A percentile compares a stretch with the other conserved stretches of the same genome.
phyloP scores from a whole-genome alignment of 2,329 filamentous ascomycete species.

The Aspergillus eucalypticola region DNA sequence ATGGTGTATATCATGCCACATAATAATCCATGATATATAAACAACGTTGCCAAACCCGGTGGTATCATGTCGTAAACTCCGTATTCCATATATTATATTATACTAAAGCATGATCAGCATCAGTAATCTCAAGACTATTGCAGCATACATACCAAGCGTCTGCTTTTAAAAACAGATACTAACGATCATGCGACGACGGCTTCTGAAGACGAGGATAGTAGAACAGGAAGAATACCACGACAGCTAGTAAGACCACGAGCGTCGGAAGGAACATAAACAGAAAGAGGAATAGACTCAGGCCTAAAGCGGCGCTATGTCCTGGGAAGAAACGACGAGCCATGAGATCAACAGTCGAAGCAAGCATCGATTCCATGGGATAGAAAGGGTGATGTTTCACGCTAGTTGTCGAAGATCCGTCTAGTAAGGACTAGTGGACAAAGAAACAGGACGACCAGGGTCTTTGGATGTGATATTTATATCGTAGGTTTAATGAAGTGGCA shows the following conservation, averaged over 20 bases:
- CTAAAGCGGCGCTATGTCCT: conserved; percentile 30
- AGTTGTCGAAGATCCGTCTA: background rate
- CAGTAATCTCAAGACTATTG: background rate
- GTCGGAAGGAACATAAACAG: conserved; percentile 39
- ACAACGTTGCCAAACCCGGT: background rate
- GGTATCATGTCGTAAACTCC: conserved; percentile 3
- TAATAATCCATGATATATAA: background rate
- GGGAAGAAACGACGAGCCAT: conserved; percentile 33
- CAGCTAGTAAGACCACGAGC: conserved; percentile 32
- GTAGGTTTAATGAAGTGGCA: background rate
- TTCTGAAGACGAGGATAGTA: conserved; percentile 32
- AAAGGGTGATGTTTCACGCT: conserved; percentile 1
- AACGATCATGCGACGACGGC: conserved; percentile 2
- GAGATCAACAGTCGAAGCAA: conserved; percentile 23
- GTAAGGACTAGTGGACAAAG: background rate
- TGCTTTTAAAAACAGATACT: background rate
- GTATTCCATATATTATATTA: background rate
- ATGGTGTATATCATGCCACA: background rate
- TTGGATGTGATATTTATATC: background rate
- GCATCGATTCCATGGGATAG: conserved; percentile 13
- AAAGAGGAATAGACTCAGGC: conserved; percentile 35
- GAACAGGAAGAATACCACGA: conserved; percentile 33
- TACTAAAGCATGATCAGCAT: background rate
- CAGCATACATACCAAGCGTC: background rate
- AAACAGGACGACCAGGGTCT: background rate